Evolutionary conservation across 2,329 filamentous ascomycete species (phyloP), one percentile per base, ranked within the genome.

Genomic region (Ophiostoma tasmaniense): DNA sequence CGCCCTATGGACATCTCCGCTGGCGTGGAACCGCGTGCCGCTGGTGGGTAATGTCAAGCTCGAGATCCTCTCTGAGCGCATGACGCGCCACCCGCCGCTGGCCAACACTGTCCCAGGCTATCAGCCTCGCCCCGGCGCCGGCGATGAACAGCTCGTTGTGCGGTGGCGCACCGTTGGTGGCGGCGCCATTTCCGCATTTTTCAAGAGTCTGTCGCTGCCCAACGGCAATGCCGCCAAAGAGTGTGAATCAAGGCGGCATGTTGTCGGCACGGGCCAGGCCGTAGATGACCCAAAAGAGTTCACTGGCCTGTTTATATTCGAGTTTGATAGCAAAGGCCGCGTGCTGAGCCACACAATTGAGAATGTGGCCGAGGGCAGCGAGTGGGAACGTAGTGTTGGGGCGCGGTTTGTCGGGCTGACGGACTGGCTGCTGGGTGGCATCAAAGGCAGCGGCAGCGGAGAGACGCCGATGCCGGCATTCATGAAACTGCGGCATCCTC

Each of bases 21-120:
- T 99, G 67, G 94, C 93, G 37, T 99, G 95, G 95, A 96, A 96
- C 75, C 88, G 91, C 35, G 85, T 99, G 0, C 95, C 95, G 2
- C 87, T 98, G 25, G 85, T 97, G 39, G 93, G 94, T 73, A 96
- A 97, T 75, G 92, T 97, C 62, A 89, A 88, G 73, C 85, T 99
- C 13, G 88, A 92, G 74, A 95, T 99, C 67, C 79, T 96, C 22
- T 94, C 91, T 14, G 93, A 97, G 81, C 90, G 94, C 74, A 95
- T 99, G 85, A 87, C 90, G 69, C 85, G 86, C 71, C 84, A 83
- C 72, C 82, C 82, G 8, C 74, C 82, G 35, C 81, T 80, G 75
- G 22, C 45, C 30, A 35, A 52, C 25, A 10, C 66, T 76, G 82
- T 25, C 33, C 61, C 33, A 28, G 61, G 42, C 8, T 55, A 52